phyloP scores from a whole-genome alignment of 2,329 filamentous ascomycete genomes.

The Colletotrichum destructivum region DNA sequence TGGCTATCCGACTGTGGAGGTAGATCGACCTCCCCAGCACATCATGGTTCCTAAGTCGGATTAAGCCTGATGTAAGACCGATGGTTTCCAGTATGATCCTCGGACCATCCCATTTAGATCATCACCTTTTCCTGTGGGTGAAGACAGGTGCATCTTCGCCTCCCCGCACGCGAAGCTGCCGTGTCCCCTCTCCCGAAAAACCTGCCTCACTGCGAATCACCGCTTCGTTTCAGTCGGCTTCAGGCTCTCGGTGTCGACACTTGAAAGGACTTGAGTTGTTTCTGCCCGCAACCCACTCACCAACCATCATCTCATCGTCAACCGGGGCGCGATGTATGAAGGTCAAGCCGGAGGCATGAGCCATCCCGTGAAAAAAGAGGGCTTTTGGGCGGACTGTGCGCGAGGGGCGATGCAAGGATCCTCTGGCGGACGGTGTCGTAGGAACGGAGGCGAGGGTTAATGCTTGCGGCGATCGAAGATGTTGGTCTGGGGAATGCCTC shows the following conservation, averaged over 20 bases:
- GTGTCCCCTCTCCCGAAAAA: background rate
- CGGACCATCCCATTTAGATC: background rate
- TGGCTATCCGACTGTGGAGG: background rate
- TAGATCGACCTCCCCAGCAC: background rate
- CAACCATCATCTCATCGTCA: background rate
- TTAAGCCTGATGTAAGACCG: no score
- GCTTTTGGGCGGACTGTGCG: slow-evolving; percentile 1
- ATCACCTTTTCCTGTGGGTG: background rate
- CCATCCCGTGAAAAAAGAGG: background rate
- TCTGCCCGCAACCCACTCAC: background rate
- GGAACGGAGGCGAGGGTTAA: slow-evolving; percentile 5
- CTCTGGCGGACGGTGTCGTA: slow-evolving; percentile 29
- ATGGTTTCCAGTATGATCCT: background rate
- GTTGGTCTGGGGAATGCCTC: background rate
- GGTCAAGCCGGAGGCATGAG: slow-evolving; percentile 10
- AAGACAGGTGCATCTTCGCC: slow-evolving; percentile 20
- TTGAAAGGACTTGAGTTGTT: background rate
- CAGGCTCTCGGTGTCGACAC: background rate
- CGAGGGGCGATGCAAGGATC: slow-evolving; percentile 22
- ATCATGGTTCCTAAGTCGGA: background rate
- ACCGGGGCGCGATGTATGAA: slow-evolving; percentile 14
- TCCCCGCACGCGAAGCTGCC: background rate
- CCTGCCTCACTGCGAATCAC: slow-evolving; percentile 17
- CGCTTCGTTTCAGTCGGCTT: slow-evolving; percentile 7
- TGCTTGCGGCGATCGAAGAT: slow-evolving; percentile 31